phyloP scores from a whole-genome alignment of 2,329 filamentous ascomycete genomes.

The Nemania serpens region DNA sequence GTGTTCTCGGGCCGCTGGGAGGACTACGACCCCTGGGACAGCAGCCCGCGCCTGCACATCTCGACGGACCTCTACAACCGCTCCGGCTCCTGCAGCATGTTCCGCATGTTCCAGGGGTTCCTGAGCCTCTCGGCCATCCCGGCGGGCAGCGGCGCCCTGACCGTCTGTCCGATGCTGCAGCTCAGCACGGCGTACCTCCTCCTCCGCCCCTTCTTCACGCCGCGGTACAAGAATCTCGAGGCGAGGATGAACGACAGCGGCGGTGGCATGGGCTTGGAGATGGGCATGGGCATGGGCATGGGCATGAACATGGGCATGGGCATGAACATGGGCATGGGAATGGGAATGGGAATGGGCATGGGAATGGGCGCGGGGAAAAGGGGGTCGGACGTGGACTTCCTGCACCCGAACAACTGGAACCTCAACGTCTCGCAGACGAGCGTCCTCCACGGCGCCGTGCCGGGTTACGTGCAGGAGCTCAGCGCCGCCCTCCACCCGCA shows the following conservation, averaged over 20 bases:
- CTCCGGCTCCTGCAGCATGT: conserved; percentile 79
- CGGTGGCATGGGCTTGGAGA: neutral
- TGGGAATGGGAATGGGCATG: neutral
- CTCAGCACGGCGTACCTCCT: conserved; percentile 80
- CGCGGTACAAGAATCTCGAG: conserved; percentile 48
- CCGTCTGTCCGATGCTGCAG: conserved; percentile 77
- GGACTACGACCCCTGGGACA: conserved; percentile 80
- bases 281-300: neutral
- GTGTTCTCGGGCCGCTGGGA: conserved; percentile 82
- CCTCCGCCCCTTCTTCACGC: conserved; percentile 80
- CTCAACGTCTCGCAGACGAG: conserved; percentile 54
- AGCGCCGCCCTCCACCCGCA: conserved; percentile 69
- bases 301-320: neutral
- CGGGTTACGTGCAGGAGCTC: conserved; percentile 72
- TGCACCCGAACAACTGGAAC: conserved; percentile 64
- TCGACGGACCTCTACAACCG: conserved; percentile 80
- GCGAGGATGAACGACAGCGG: conserved; percentile 5
- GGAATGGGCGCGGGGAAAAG: neutral
- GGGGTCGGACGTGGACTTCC: conserved; percentile 46
- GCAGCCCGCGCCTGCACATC: conserved; percentile 67
- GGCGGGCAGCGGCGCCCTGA: conserved; percentile 75
- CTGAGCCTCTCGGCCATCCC: conserved; percentile 73
- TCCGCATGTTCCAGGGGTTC: conserved; percentile 93
- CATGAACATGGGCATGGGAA: conserved; percentile 6
- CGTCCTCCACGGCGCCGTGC: conserved; percentile 70